A percentile compares a stretch with the other conserved stretches of the same genome.
These are phyloP conservation scores for Malbranchea cinnamomea DNA, from an alignment of 2,329 filamentous ascomycete species.

Conservation along the genomic window DNA sequence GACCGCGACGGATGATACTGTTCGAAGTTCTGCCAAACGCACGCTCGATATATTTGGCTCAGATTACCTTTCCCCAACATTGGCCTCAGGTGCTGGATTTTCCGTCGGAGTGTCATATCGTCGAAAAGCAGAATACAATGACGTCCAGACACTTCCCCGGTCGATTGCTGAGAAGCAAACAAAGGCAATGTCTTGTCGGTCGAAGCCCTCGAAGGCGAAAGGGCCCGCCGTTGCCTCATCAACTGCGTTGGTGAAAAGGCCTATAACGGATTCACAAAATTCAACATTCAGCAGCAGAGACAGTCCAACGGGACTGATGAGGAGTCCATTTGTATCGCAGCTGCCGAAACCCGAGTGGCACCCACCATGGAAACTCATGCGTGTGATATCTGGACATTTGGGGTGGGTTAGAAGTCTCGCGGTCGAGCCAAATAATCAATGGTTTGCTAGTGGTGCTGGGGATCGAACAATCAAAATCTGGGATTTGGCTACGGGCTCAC, in stretches of 20 bases:
- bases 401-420: constrained; percentile 86
- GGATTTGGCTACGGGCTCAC: constrained; percentile 79
- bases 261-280: too few relatives aligned
- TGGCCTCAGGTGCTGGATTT: constrained; percentile 26
- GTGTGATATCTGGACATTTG: constrained; percentile 89
- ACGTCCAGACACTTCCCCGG: constrained; percentile 62
- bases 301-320: constrained; percentile 46
- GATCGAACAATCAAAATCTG: constrained; percentile 98
- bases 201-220: constrained; percentile 46
- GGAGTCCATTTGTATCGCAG: constrained; percentile 45
- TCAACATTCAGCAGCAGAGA: constrained; percentile 20
- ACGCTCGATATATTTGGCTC: constrained; percentile 33
- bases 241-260: constrained; percentile 39
- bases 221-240: constrained; percentile 43
- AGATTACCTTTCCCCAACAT: constrained; percentile 30
- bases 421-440: constrained; percentile 91
- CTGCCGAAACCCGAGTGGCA: constrained; percentile 86
- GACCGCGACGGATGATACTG: constrained; percentile 19
- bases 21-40: constrained; percentile 29
- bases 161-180: constrained; percentile 68
- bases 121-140: constrained; percentile 52
- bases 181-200: constrained; percentile 42
- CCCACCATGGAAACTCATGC: constrained; percentile 94
- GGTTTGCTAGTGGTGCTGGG: constrained; percentile 91
- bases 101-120: constrained; percentile 32